A percentile compares a stretch with the other conserved stretches of the same genome.
phyloP scores from a whole-genome alignment of 331 rosid genomes.

The Phaseolus coccineus region DNA sequence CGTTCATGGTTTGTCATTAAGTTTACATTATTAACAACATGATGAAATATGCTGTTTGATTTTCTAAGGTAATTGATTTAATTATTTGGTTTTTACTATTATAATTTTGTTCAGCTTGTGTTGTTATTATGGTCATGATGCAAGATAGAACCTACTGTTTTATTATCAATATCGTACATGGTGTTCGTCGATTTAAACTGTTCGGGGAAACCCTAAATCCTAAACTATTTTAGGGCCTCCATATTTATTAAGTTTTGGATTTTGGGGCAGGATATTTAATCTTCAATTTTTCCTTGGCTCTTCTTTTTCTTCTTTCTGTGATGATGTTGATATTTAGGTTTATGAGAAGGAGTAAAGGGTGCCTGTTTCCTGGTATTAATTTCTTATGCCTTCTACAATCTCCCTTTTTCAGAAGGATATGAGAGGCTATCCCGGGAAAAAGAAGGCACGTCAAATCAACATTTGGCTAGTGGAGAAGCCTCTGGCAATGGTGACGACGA shows the following conservation, averaged over 20 bases:
- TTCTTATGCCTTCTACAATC: slow-evolving; percentile 31
- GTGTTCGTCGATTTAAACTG: slow-evolving; percentile 17
- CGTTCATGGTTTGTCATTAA: slow-evolving; percentile 11
- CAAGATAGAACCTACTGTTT: slow-evolving; percentile 9
- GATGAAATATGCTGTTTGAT: slow-evolving; percentile 10
- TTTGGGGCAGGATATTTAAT: slow-evolving; percentile 22
- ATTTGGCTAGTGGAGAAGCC: slow-evolving; percentile 52
- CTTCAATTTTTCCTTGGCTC: slow-evolving; percentile 14
- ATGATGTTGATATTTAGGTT: neutral
- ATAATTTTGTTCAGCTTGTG: slow-evolving; percentile 21
- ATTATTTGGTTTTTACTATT: slow-evolving; percentile 12
- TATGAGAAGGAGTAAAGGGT: slow-evolving; percentile 27
- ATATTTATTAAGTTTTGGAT: slow-evolving; percentile 14
- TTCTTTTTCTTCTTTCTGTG: slow-evolving; percentile 25
- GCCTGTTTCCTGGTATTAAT: slow-evolving; percentile 23
- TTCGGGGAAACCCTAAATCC: neutral
- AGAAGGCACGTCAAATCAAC: slow-evolving; percentile 55
- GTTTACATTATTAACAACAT: slow-evolving; percentile 15
- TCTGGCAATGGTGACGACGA: slow-evolving; percentile 56
- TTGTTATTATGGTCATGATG: slow-evolving; percentile 19
- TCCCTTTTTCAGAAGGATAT: slow-evolving; percentile 75
- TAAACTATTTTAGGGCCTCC: slow-evolving; percentile 3
- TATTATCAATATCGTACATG: slow-evolving; percentile 12
- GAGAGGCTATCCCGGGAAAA: slow-evolving; percentile 65
- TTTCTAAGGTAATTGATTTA: neutral